A percentile compares a stretch with the other conserved stretches of the same genome.
phyloP scores from a whole-genome alignment of 805 yeast species.

The Metschnikowia matae region DNA sequence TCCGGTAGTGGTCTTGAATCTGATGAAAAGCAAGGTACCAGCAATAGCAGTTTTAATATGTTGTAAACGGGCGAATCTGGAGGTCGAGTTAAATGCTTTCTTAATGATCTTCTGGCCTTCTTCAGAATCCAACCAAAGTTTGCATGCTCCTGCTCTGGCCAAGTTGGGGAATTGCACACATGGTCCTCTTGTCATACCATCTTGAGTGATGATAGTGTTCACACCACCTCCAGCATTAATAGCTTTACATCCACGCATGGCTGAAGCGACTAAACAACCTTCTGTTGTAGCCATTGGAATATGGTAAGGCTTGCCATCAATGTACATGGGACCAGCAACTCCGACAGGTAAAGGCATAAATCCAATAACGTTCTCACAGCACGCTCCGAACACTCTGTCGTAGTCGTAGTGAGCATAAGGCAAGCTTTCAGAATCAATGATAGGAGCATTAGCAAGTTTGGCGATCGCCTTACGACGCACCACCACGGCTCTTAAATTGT shows the following conservation, averaged over 20 bases:
- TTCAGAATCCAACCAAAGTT: constrained; percentile 91
- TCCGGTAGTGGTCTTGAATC: constrained; percentile 98
- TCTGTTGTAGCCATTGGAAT: constrained; percentile 99
- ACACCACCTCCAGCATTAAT: constrained; percentile 97
- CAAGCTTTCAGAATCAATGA: constrained; percentile 62
- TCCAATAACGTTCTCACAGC: constrained; percentile 98
- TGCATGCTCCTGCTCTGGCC: constrained; percentile 88
- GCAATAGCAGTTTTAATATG: constrained; percentile 91
- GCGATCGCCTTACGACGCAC: constrained; percentile 94
- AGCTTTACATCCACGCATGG: constrained; percentile 99
- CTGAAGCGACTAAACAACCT: constrained; percentile 96
- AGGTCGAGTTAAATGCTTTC: constrained; percentile 91
- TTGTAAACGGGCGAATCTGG: constrained; percentile 93
- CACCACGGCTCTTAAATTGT: constrained; percentile 87
- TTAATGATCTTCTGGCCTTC: constrained; percentile 83
- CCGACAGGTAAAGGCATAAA: constrained; percentile 96
- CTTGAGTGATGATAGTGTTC: constrained; percentile 83
- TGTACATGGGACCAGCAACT: constrained; percentile 92
- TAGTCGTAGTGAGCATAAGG: constrained; percentile 87
- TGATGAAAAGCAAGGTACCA: constrained; percentile 79
- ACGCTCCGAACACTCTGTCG: constrained; percentile 95
- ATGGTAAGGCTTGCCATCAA: constrained; percentile 84
- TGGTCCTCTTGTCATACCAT: constrained; percentile 99
- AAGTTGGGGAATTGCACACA: constrained; percentile 86
- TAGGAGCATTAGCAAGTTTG: constrained; percentile 73